These are phyloP conservation scores for Aureobasidium sp. DNA, from an alignment of 2,329 filamentous ascomycete genomes.

Conservation along the genomic window DNA sequence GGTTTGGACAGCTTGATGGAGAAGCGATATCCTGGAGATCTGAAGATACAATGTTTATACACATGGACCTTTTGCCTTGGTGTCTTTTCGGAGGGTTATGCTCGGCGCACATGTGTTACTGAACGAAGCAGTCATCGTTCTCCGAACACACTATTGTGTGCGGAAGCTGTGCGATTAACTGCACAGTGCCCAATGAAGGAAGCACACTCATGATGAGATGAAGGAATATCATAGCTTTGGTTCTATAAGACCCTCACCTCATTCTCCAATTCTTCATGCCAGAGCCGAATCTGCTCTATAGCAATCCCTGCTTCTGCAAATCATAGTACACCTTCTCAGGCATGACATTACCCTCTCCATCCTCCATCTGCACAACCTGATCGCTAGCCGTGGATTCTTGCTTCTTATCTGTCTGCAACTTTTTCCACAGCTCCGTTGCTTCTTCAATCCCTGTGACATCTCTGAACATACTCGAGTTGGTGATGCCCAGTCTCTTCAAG, in stretches of 20 bases:
- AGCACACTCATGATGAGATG: neutral
- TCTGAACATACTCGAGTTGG: constrained; percentile 79
- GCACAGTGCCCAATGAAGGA: neutral
- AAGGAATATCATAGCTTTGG: no score
- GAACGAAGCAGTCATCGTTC: neutral
- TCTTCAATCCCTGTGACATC: constrained; percentile 93
- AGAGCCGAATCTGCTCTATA: constrained; percentile 38
- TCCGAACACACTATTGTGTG: no score
- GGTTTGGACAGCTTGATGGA: neutral
- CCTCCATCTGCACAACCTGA: constrained; percentile 95
- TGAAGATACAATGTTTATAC: neutral
- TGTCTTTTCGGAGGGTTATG: no score
- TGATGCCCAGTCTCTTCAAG: constrained; percentile 87
- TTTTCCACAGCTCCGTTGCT: constrained; percentile 81
- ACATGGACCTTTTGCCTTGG: neutral
- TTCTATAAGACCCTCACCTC: no score
- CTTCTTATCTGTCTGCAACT: constrained; percentile 80
- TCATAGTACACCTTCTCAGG: constrained; percentile 97
- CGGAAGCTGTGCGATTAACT: no score
- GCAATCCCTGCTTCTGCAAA: constrained; percentile 80
- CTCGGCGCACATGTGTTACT: neutral
- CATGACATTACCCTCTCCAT: constrained; percentile 96
- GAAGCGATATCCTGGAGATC: neutral
- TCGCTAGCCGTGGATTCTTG: constrained; percentile 67
- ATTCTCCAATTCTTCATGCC: neutral